These are phyloP conservation scores for Aspergillus ruber DNA, from an alignment of 2,329 filamentous ascomycete genomes.

Conservation along the genomic window DNA sequence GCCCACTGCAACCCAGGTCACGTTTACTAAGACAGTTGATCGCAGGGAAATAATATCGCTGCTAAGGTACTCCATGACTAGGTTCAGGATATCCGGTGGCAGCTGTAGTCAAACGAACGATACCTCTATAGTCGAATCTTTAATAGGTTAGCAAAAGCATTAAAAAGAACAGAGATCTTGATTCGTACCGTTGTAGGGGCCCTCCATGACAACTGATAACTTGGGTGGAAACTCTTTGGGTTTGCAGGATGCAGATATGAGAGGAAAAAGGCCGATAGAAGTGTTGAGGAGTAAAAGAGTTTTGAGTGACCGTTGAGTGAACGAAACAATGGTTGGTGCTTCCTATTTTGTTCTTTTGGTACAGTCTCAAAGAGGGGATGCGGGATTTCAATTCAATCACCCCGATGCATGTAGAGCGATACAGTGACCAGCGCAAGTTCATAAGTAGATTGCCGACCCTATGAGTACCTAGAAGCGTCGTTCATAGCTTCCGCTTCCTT, in stretches of 20 bases:
- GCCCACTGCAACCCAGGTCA: neutral
- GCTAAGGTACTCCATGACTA: neutral
- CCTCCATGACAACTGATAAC: neutral
- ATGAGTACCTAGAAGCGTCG: constrained; percentile 44
- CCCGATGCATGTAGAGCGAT: neutral
- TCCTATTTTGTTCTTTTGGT: no score
- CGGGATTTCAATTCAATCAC: neutral
- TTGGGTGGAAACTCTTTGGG: neutral
- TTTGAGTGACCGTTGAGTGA: no score
- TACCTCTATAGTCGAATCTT: neutral
- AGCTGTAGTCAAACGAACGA: neutral
- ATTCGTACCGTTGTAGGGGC: neutral
- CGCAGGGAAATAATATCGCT: neutral
- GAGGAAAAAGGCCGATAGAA: neutral
- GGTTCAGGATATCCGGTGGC: neutral
- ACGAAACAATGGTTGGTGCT: no score
- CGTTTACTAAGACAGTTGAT: neutral
- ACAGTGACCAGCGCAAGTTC: neutral
- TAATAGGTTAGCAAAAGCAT: neutral
- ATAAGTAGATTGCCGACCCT: constrained; percentile 6
- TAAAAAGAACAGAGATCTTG: neutral
- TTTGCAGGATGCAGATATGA: neutral
- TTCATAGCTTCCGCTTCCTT: constrained; percentile 88
- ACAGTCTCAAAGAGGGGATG: neutral
- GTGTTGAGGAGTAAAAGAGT: no score